Conservation (phyloP, 371 early-diverging fungal species). For the Mucor ambiguus region DNA sequence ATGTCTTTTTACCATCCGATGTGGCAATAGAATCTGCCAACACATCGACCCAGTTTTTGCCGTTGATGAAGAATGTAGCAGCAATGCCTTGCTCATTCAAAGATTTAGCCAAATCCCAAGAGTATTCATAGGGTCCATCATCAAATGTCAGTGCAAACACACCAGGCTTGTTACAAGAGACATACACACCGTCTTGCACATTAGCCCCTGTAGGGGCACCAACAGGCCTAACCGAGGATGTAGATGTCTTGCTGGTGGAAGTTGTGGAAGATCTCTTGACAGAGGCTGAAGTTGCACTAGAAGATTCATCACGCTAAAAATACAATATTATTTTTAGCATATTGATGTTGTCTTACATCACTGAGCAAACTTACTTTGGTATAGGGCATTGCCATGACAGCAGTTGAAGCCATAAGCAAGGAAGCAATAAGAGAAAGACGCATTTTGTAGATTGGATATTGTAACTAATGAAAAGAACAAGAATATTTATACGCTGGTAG, state of each 20-base stretch:
- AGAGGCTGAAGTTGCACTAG: background rate
- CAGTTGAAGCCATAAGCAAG: slow-evolving; percentile 8
- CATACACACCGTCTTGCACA: slow-evolving; percentile 14
- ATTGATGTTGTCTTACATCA: background rate
- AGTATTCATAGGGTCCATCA: slow-evolving; percentile 44
- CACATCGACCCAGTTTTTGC: slow-evolving; percentile 36
- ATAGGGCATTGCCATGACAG: background rate
- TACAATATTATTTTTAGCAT: slow-evolving; percentile 5
- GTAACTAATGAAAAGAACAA: background rate
- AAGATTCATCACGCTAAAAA: slow-evolving; percentile 5
- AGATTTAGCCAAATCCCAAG: slow-evolving; percentile 38
- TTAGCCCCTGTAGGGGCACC: slow-evolving; percentile 7
- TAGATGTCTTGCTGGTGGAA: background rate
- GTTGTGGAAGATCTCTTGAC: background rate
- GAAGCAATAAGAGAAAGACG: slow-evolving; percentile 6
- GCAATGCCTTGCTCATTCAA: slow-evolving; percentile 35
- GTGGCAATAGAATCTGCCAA: slow-evolving; percentile 7
- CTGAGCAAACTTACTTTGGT: background rate
- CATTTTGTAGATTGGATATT: background rate
- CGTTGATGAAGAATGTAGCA: slow-evolving; percentile 56
- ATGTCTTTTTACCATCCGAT: slow-evolving; percentile 21
- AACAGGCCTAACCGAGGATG: slow-evolving; percentile 3
- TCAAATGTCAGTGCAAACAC: slow-evolving; percentile 52
- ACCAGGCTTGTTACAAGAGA: slow-evolving; percentile 36
- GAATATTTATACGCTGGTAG: too few species aligned